Conservation (phyloP, 2,329 filamentous ascomycete species). For the Ceratocystis papillata region DNA sequence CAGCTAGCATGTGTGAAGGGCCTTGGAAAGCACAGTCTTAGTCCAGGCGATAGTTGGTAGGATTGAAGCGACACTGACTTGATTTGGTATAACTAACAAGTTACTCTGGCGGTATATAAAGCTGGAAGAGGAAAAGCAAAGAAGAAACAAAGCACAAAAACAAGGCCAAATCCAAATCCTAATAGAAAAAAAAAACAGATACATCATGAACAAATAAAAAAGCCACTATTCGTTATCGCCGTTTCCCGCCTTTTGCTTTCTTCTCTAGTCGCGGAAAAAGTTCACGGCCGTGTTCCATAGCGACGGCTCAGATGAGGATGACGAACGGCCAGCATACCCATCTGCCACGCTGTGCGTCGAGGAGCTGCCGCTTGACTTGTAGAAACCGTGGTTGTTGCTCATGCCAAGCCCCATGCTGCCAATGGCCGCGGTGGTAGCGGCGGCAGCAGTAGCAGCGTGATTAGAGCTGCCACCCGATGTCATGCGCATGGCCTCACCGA, state of each 20-base stretch:
- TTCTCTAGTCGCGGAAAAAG: conserved; percentile 20
- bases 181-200: background rate
- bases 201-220: background rate
- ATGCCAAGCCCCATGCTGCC: background rate
- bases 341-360: conserved; percentile 18
- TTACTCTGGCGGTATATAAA: conserved; percentile 17
- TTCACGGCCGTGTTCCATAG: conserved; percentile 20
- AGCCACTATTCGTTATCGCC: background rate
- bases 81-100: conserved; percentile 18
- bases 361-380: conserved; percentile 10
- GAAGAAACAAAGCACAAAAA: background rate
- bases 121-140: background rate
- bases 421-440: conserved; percentile 4
- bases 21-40: no score
- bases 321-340: background rate
- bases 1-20: no score
- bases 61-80: background rate
- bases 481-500: conserved; percentile 47
- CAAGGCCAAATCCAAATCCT: background rate
- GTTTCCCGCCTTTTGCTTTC: background rate
- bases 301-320: conserved; percentile 2
- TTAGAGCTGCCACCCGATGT: conserved; percentile 31
- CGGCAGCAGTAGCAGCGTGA: conserved; percentile 27
- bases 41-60: background rate
- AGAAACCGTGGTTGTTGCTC: background rate